phyloP scores from a whole-genome alignment of 2,329 filamentous ascomycete genomes.

The Xylariaceae sp. region DNA sequence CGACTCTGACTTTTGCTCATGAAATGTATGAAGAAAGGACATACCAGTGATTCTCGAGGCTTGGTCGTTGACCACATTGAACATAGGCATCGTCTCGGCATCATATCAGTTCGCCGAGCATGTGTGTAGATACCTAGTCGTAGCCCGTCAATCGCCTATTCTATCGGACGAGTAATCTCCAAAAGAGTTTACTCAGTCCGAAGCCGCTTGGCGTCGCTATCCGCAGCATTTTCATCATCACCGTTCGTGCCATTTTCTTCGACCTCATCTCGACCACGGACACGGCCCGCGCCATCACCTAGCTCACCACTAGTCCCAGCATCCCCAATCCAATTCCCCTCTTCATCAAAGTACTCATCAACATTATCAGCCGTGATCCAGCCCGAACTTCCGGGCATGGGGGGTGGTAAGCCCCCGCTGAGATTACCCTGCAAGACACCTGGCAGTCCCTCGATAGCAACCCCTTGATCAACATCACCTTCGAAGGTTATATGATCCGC shows the following conservation, averaged over 20 bases:
- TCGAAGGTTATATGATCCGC: conserved; percentile 53
- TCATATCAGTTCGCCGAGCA: not conserved
- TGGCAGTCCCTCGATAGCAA: conserved; percentile 48
- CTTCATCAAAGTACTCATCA: conserved; percentile 71
- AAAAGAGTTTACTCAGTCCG: conserved; percentile 27
- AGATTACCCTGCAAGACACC: conserved; percentile 47
- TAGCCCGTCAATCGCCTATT: not conserved
- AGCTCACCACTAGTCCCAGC: conserved; percentile 45
- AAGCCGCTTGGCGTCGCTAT: conserved; percentile 32
- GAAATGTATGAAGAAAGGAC: not conserved
- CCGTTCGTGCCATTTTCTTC: conserved; percentile 44
- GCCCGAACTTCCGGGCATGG: conserved; percentile 66
- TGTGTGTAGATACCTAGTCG: not conserved
- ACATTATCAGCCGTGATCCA: conserved; percentile 95
- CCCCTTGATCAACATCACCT: conserved; percentile 41
- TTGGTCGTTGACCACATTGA: not conserved
- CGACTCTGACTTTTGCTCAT: not conserved
- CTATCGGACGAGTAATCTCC: not conserved
- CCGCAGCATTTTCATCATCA: conserved; percentile 34
- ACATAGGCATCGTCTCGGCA: not conserved
- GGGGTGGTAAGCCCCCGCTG: conserved; percentile 53
- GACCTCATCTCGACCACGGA: conserved; percentile 48
- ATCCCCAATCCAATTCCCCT: conserved; percentile 67
- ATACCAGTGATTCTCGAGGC: conserved; percentile 6
- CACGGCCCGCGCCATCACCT: conserved; percentile 59